Percentiles rank a stretch among this genome's conserved stretches.
phyloP scores from a whole-genome alignment of 148 eudicot genomes.

The Drosera capensis region DNA sequence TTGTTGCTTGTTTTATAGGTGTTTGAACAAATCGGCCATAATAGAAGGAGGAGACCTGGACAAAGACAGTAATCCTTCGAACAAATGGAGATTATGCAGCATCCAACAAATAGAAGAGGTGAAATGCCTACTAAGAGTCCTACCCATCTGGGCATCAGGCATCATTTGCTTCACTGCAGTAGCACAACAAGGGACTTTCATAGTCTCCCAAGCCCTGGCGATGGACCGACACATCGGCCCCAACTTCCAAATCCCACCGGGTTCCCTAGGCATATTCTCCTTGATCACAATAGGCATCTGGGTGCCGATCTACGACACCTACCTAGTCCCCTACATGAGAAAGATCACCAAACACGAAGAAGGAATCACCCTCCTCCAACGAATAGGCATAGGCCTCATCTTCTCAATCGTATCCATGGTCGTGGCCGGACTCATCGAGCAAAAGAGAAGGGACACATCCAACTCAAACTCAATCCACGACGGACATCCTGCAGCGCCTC shows the following conservation, averaged over 20 bases:
- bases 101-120: slow-evolving; percentile 56
- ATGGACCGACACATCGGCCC: slow-evolving; percentile 50
- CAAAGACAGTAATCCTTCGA: not conserved
- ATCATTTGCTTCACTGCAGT: slow-evolving; percentile 22
- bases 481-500: not conserved
- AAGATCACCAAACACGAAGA: slow-evolving; percentile 39
- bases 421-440: not conserved
- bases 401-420: not conserved
- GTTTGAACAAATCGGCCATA: slow-evolving; percentile 54
- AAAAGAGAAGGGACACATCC: slow-evolving; percentile 3
- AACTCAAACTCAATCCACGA: slow-evolving; percentile 3
- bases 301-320: slow-evolving; percentile 49
- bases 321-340: slow-evolving; percentile 35
- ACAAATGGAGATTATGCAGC: slow-evolving; percentile 17
- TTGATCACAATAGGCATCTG: slow-evolving; percentile 38
- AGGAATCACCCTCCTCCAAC: slow-evolving; percentile 45
- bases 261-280: slow-evolving; percentile 37
- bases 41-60: slow-evolving; percentile 31
- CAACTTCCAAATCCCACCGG: slow-evolving; percentile 50
- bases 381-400: not conserved
- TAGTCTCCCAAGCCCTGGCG: slow-evolving; percentile 44
- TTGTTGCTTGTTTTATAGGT: slow-evolving; percentile 13
- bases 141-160: slow-evolving; percentile 67
- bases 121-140: slow-evolving; percentile 42
- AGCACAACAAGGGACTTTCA: not conserved